Base-by-base conservation (phyloP, 148 eudicot genomes). In the Rhododendron williamsianum region DNA sequence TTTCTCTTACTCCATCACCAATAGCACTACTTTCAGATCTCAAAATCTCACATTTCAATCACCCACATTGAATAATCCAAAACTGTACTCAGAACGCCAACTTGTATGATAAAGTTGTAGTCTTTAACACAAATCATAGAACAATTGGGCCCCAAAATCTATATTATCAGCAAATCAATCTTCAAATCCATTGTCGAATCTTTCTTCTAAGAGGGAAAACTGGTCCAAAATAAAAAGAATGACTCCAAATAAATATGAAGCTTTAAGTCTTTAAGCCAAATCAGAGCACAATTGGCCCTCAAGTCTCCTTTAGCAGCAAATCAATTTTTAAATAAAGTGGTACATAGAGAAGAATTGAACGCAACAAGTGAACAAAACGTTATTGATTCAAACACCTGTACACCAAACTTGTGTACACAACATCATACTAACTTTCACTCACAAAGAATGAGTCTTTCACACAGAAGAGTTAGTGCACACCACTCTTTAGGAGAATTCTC, bases 71-170 rank as follows among this genome's bases (percentile, higher is more conserved):
- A 58, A 36, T 41, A 82, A 51, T 73, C 65, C 69, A 90, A 41
- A 41, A 92, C 51, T 81, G 83, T 71, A 89, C 90, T 11, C 81
- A 91, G 49, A 81, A 82, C 13, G 77, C 76, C 13, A 67, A 33
- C 9, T 56, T 85, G 21, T 72, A 84, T 78, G 89, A 86, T 85
- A 87, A 87, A 88, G 82, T 25, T 72, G 88, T 67, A 79, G 81
- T 45, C 60, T 89, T 87, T 41, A 86, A 87, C 13, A 85, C 85
- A 83, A 92, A 88, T 41, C 83, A 82, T 56, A 86, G 82, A 58
- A 54, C 87, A 69, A 58, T 71, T 86, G 85, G 38, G 19, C 35
- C 81, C 83, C 82, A 18, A 49, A 78, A 52, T 73, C 87, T 65
- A 48, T 84, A 9, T 43, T 48, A n/a, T 1, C 60, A 3, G n/a